phyloP scores from a whole-genome alignment of 2,329 filamentous ascomycete genomes.

The Colletotrichum sp. region DNA sequence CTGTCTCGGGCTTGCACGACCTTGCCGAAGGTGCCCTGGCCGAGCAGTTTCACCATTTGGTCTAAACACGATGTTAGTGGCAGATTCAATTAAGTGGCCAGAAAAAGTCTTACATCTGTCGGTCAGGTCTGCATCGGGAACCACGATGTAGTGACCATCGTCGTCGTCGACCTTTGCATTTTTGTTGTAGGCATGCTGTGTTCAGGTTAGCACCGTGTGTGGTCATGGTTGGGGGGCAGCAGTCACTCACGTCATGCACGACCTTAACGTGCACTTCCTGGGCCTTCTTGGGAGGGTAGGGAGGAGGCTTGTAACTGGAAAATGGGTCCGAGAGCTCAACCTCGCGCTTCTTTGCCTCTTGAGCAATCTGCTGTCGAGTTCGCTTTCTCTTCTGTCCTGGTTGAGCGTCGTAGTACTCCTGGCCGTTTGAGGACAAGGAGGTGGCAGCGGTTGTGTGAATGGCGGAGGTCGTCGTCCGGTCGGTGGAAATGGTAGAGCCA shows the following conservation, averaged over 20 bases:
- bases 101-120: slow-evolving; percentile 76
- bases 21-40: slow-evolving; percentile 98
- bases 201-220: slow-evolving; percentile 18
- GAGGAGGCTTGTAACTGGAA: slow-evolving; percentile 83
- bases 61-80: slow-evolving; percentile 58
- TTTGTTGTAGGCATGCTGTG: slow-evolving; percentile 48
- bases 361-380: slow-evolving; percentile 79
- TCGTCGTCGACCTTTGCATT: slow-evolving; percentile 89
- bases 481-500: slow-evolving; percentile 78
- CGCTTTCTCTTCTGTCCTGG: slow-evolving; percentile 92
- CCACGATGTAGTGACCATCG: slow-evolving; percentile 95
- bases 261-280: slow-evolving; percentile 73
- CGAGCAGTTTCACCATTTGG: slow-evolving; percentile 85
- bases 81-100: not conserved
- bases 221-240: not conserved
- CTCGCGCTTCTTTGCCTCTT: slow-evolving; percentile 82
- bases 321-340: slow-evolving; percentile 76
- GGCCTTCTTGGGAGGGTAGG: slow-evolving; percentile 89
- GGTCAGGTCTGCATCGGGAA: slow-evolving; percentile 84
- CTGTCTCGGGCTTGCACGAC: slow-evolving; percentile 92
- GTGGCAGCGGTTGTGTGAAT: slow-evolving; percentile 89
- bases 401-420: slow-evolving; percentile 69
- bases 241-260: slow-evolving; percentile 64
- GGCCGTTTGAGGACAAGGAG: slow-evolving; percentile 68
- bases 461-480: slow-evolving; percentile 76